These are phyloP conservation scores for Lactarius evosmus DNA, from an alignment of 768 basidiomycete species.

Conservation along the genomic window DNA sequence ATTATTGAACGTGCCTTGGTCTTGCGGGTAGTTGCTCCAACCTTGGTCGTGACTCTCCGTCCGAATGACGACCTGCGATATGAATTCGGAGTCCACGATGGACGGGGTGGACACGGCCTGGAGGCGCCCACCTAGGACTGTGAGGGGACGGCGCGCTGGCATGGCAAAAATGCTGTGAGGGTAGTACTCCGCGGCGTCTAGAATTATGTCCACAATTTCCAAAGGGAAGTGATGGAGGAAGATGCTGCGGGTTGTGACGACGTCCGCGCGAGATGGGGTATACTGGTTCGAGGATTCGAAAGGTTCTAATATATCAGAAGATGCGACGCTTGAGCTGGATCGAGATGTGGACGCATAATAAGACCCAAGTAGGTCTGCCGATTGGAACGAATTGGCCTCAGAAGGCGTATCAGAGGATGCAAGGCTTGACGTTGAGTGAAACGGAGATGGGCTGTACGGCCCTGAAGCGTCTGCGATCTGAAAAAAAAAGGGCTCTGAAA, in stretches of 20 bases:
- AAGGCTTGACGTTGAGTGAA: background rate
- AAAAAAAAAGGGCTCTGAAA: background rate
- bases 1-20: constrained; percentile 6
- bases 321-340: too few species aligned
- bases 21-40: constrained; percentile 2
- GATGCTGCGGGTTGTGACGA: background rate
- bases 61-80: background rate
- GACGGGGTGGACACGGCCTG: background rate
- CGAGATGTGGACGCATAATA: too few species aligned
- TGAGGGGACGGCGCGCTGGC: background rate
- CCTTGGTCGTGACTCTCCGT: constrained; percentile 14
- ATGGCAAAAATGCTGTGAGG: background rate
- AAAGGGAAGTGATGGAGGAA: background rate
- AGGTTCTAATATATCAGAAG: background rate
- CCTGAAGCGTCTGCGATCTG: background rate
- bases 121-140: background rate
- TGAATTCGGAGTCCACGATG: background rate
- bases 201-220: background rate
- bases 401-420: background rate
- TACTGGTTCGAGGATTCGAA: background rate
- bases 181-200: background rate
- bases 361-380: too few species aligned
- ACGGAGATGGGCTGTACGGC: background rate
- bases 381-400: too few species aligned
- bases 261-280: background rate